Base-by-base conservation (phyloP, 1,284 basidiomycete species). In the Sphaerobolus stellatus region DNA sequence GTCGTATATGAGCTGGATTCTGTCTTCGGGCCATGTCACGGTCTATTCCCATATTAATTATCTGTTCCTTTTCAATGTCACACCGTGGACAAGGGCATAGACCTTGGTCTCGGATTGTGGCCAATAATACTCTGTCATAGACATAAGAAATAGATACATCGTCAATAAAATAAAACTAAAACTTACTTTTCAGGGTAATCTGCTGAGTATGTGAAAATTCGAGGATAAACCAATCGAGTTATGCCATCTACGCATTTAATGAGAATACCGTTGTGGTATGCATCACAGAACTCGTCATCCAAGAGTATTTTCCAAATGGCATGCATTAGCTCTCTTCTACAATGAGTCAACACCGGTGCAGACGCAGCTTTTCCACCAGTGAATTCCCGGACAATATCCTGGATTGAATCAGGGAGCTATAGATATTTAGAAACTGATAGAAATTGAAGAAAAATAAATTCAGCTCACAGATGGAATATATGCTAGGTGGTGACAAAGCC, bases 151-250 rank as follows among this genome's bases (percentile, higher is more conserved):
- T 29, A 18, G 9, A 24, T 45, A 16, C 18, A 31, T 34, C 27
- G 11, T n/a, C 29, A n/a, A n/a, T n/a, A n/a, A 13, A 11, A 8
- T 22, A 24, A n/a, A 18, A 9, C 28, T 11, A 52, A 22, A 29
- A 58, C 59, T 18, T 43, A 68, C 66, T 66, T 68, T 53, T 68
- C 65, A 27, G 64, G 66, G 44, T 68, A 68, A 49, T 68, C 66
- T 1, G 63, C 59, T 2, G 64, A 66, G 46, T 66, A 67, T 3
- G 62, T 62, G 27, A 67, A 54, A 11, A 68, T 43, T 43, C 40
- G 18, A 7, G n/a, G 40, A 18, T 20, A 43, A 43, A 43, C 40
- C 6, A 9, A 6, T 43, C n/a, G 40, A 6, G 7, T 8, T 20
- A 43, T 43, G 9, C 40, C 40, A 18, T 43, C 40, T 8, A 24